Percentiles rank a stretch among this genome's conserved stretches.
Evolutionary conservation across 2,329 filamentous ascomycete species (phyloP).

Genomic region (Ascochyta lentis): DNA sequence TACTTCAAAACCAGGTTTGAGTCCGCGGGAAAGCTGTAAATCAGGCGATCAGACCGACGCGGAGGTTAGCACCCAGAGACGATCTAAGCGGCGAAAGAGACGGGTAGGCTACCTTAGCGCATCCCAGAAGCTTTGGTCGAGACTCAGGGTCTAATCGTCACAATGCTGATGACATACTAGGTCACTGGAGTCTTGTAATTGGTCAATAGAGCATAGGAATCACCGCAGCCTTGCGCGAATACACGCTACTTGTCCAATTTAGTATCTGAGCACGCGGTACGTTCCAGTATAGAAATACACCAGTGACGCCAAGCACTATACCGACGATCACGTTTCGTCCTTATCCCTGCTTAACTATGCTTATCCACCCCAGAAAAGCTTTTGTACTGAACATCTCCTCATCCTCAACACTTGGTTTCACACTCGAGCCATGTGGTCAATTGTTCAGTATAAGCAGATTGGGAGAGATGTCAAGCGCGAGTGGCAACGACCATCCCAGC

Average conservation of each 20-base stretch:
- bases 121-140: background rate
- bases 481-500: background rate
- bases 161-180: background rate
- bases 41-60: background rate
- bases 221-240: background rate
- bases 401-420: background rate
- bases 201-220: background rate
- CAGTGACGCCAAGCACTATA: background rate
- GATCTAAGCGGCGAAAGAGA: background rate
- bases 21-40: background rate
- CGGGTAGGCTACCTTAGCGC: slow-evolving; percentile 2
- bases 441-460: slow-evolving; percentile 2
- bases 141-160: background rate
- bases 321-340: background rate
- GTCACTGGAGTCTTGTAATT: slow-evolving; percentile 1
- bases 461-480: background rate
- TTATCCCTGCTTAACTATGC: background rate
- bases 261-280: background rate
- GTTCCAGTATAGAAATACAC: background rate
- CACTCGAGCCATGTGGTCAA: background rate
- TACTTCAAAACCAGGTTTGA: background rate
- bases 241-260: background rate
- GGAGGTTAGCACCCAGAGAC: background rate
- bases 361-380: background rate
- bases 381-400: background rate